Evolutionary conservation across 805 yeast genomes (phyloP), one percentile per base, ranked within the genome.

Genomic region (Pichia eremophila): DNA sequence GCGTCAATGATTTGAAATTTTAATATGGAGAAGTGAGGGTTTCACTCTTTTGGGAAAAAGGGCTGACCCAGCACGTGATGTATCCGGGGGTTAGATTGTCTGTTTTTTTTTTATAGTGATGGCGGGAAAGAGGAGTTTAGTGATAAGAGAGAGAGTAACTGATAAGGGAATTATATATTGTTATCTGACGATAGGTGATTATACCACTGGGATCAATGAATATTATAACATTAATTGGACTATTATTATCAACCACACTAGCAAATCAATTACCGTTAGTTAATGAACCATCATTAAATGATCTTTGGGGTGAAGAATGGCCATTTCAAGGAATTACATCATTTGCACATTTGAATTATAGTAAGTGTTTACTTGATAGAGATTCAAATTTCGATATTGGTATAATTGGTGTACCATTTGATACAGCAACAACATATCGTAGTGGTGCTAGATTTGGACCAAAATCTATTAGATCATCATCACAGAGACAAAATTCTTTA

Each of bases 361-460:
- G 74, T 38, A 71, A 70, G 49, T 86, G 95, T 59, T 69, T 85
- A 19, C 42, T 74, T 3, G 29, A 77, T 39, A 62, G 75, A 40
- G 69, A 72, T 6, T 51, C 61, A 8, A 57, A 67, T 2, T 87
- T 72, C 54, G 95, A 86, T 55, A 74, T 86, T 43, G 95, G 81
- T 0, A 53, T 86, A 14, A 71, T 85, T 47, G 95, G 95, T 5
- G 82, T 83, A 2, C 95, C 95, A 0, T 86, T 85, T 56, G 95
- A 85, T 58, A 85, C 93, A 8, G 91, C 91, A 0, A 81, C 81
- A 0, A 74, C 89, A 0, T 85, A 79, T 62, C 71, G 95, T 44
- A 75, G 90, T 0, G 95, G 95, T 8, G 90, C 95, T 2, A 66
- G 95, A 46, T 85, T 85, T 64, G 95, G 95, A 3, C 95, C 91